Conservation (phyloP, 495 filamentous ascomycete genomes). For the Zalerion maritima region DNA sequence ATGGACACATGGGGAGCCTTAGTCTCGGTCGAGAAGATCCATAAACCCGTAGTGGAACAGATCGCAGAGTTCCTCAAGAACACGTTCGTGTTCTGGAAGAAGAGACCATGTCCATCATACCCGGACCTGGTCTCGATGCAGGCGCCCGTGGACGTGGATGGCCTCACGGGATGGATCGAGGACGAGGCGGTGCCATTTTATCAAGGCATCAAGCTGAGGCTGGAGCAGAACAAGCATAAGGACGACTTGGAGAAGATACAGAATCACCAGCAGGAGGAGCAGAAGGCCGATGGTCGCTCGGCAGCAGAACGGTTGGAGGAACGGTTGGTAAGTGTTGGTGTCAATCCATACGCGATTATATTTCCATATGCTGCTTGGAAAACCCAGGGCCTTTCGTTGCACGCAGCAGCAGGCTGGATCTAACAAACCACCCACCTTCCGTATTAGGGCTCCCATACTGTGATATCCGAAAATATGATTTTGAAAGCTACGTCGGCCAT, state of each 20-base stretch:
- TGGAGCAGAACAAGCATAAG: not conserved
- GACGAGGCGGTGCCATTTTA: conserved; percentile 5
- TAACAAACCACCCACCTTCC: too few species aligned
- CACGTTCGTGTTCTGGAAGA: conserved; percentile 1
- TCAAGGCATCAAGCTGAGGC: not conserved
- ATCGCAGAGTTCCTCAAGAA: not conserved
- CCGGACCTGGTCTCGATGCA: conserved; percentile 2
- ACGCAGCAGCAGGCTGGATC: too few species aligned
- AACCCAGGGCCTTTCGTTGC: too few species aligned
- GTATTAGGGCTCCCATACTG: too few species aligned
- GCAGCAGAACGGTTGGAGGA: too few species aligned
- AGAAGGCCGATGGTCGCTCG: too few species aligned
- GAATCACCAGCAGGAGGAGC: too few species aligned
- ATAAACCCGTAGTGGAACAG: not conserved
- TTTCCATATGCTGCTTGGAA: too few species aligned
- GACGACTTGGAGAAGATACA: too few species aligned
- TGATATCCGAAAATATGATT: conserved; percentile 1
- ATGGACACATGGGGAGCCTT: conserved; percentile 7
- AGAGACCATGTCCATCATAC: not conserved
- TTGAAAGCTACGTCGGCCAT: conserved; percentile 4
- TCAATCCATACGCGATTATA: too few species aligned
- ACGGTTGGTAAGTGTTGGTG: too few species aligned
- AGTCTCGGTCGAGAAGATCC: not conserved
- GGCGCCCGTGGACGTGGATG: conserved; percentile 2
- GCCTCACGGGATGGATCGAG: conserved; percentile 7